These are phyloP conservation scores for Teratosphaeriaceae sp. DNA, from an alignment of 2,329 filamentous ascomycete genomes.

Conservation along the genomic window DNA sequence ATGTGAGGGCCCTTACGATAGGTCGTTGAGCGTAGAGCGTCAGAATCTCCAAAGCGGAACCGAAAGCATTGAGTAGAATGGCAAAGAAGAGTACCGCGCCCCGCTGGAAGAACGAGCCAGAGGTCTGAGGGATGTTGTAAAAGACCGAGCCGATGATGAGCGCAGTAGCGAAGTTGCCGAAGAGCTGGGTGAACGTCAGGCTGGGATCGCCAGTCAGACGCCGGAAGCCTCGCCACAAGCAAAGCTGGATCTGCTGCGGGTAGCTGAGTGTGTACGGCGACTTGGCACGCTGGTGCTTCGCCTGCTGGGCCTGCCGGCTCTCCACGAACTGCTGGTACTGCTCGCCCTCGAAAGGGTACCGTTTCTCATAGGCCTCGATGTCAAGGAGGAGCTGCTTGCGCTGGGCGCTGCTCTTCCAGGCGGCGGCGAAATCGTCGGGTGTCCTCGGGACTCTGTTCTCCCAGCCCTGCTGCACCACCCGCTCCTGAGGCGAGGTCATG, in stretches of 20 bases:
- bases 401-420: constrained; percentile 44
- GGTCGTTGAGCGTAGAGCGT: constrained; percentile 48
- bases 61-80: constrained; percentile 53
- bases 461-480: constrained; percentile 50
- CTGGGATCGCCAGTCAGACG: constrained; percentile 48
- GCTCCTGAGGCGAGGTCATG: constrained; percentile 58
- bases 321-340: constrained; percentile 40
- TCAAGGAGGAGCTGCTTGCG: constrained; percentile 39
- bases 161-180: constrained; percentile 49
- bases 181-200: constrained; percentile 40
- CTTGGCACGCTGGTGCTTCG: constrained; percentile 46
- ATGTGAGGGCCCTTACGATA: too few species aligned
- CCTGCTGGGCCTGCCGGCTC: constrained; percentile 46
- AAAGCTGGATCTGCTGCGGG: constrained; percentile 48
- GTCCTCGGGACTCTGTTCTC: constrained; percentile 59
- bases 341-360: constrained; percentile 39
- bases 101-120: constrained; percentile 47
- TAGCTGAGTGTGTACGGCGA: constrained; percentile 55
- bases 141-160: constrained; percentile 58
- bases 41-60: constrained; percentile 60
- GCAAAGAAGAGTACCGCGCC: constrained; percentile 56
- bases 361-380: constrained; percentile 45
- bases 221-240: constrained; percentile 45
- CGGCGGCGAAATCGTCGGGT: constrained; percentile 59
- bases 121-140: constrained; percentile 45